Base-by-base conservation (phyloP, 352 stramenopile species). In the Phytopythium litorale region DNA sequence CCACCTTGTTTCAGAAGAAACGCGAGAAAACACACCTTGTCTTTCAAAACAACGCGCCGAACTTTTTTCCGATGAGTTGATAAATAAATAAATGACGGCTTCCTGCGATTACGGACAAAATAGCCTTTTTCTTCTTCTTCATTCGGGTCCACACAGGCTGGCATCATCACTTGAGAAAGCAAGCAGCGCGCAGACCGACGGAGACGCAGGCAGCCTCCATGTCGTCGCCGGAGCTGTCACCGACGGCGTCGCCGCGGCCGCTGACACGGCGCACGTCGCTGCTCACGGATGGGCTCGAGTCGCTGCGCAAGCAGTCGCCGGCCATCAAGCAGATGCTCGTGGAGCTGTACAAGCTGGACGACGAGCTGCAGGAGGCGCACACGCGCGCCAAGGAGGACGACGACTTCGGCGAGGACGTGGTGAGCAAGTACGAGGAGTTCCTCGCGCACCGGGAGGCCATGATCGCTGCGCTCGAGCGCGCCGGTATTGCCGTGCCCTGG, bases 381-480 rank as follows among this genome's bases (percentile, higher is more conserved):
- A 52, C 70, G 28, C 64, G 68, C 42, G 81, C 81, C 30, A 84
- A 88, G 62, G 68, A 70, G n/a, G 75, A 90, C 69, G 73, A 85
- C 55, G 81, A 87, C 42, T 70, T 81, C 45, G 81, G 79, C 51
- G 81, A 90, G 56, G 64, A 82, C 23, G 81, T 90, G n/a, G 73
- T 88, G 25, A 66, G 58, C 42, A 72, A 78, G 60, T 91, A 91
- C 69, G 70, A 68, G 40, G 59, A 60, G 5, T 91, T 91, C 56
- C 58, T 91, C 30, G 64, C 67, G 11, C 75, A 74, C 33, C 81
- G 81, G 32, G 63, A 87, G 37, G 60, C 73, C 52, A 56, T 89
- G n/a, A 74, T 91, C 55, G 58, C 42, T 7, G 69, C 75, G 65
- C 62, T 91, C 30, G 60, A 88, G 56, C 64, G 63, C 32, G 64